Conservation (phyloP, 2,329 filamentous ascomycete species). For the Pseudonectria buxi region DNA sequence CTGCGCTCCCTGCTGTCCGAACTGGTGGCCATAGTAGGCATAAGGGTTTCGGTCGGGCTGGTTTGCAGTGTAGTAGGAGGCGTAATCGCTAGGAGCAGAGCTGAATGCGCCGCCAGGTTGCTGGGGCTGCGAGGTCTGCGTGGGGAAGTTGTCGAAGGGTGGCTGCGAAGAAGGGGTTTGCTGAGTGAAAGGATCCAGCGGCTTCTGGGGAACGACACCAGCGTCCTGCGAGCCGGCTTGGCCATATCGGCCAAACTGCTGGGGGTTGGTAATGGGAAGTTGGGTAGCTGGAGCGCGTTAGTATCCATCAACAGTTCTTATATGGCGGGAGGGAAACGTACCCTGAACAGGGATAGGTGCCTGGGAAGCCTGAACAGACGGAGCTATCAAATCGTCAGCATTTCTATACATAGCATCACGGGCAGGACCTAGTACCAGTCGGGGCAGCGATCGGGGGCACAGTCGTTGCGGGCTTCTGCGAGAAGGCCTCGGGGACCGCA, state of each 20-base stretch:
- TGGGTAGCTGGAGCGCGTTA: slow-evolving; percentile 28
- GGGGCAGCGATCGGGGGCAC: slow-evolving; percentile 32
- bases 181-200: slow-evolving; percentile 80
- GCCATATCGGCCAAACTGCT: slow-evolving; percentile 65
- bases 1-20: slow-evolving; percentile 50
- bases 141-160: slow-evolving; percentile 56
- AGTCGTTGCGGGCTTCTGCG: slow-evolving; percentile 47
- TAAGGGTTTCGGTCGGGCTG: slow-evolving; percentile 67
- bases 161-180: slow-evolving; percentile 47
- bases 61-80: slow-evolving; percentile 78
- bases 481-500: slow-evolving; percentile 48
- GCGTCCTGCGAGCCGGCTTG: slow-evolving; percentile 56
- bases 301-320: background rate
- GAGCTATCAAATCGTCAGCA: slow-evolving; percentile 13
- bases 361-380: slow-evolving; percentile 17
- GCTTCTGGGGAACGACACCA: slow-evolving; percentile 60
- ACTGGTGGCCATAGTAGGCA: slow-evolving; percentile 65
- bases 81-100: slow-evolving; percentile 72
- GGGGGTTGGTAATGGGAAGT: slow-evolving; percentile 50
- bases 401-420: background rate
- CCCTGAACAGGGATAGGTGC: slow-evolving; percentile 24
- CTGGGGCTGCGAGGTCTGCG: slow-evolving; percentile 53
- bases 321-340: slow-evolving; percentile 5
- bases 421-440: slow-evolving; percentile 22
- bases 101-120: slow-evolving; percentile 62